Conservation (phyloP, 2,329 filamentous ascomycete genomes). For the Arachnomyces sp. region DNA sequence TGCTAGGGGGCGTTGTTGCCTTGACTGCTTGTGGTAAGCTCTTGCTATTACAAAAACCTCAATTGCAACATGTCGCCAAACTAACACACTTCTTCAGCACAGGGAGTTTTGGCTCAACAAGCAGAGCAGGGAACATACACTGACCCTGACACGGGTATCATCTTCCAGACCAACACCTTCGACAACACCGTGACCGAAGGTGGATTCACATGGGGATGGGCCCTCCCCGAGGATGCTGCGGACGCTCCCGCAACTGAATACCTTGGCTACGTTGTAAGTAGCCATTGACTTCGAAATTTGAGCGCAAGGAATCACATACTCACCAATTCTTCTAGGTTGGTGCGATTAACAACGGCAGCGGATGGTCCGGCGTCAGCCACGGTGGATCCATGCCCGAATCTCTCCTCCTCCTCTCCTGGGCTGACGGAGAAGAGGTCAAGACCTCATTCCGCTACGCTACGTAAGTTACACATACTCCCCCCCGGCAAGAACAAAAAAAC, state of each 20-base stretch:
- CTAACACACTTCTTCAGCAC: not conserved
- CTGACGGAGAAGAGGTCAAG: too few relatives aligned
- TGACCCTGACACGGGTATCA: constrained; percentile 1
- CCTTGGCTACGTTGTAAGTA: constrained; percentile 3
- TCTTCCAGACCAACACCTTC: not conserved
- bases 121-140: not conserved
- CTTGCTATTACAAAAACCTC: too few relatives aligned
- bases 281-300: not conserved
- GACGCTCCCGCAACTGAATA: constrained; percentile 3
- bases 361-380: constrained; percentile 6
- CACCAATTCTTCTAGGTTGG: not conserved
- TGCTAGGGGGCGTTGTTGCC: too few relatives aligned
- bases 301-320: not conserved
- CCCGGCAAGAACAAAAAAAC: not conserved
- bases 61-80: too few relatives aligned
- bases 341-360: not conserved
- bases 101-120: constrained; percentile 1
- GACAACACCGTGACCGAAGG: not conserved
- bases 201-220: constrained; percentile 3
- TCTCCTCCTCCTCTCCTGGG: constrained; percentile 1
- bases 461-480: not conserved
- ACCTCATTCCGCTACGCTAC: too few relatives aligned
- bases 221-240: constrained; percentile 2
- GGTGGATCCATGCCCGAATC: constrained; percentile 6
- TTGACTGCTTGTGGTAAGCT: too few relatives aligned